Base-by-base conservation (phyloP, 2,329 filamentous ascomycete genomes). In the Colletotrichum sublineola region DNA sequence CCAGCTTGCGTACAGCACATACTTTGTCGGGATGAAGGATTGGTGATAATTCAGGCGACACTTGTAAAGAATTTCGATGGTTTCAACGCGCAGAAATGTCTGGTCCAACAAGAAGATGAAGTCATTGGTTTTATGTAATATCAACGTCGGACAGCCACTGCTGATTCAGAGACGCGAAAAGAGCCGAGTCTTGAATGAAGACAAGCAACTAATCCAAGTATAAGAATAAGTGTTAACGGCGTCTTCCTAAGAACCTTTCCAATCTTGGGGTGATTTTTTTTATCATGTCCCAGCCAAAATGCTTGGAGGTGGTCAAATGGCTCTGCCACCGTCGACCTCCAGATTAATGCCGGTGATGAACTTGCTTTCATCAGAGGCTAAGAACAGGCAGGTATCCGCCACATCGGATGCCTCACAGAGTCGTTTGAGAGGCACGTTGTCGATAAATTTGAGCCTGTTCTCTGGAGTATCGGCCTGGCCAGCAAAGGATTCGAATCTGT, bases 301-400 rank as follows among this genome's bases (percentile, higher is more conserved):
- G 6, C 7, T 6, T 5, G 9, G 12, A 12, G 1, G 38, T 9
- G 29, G 20, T 68, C 52, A 71, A 20, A 71, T 53, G 1, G 69
- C 69, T 46, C 69, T 63, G 4, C 69, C 69, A 11, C 69, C 69
- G 56, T 72, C 69, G 3, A 74, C 88, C 65, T 93, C 88, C 73
- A 94, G 83, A 74, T 92, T 91, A n/a, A 91, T 86, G 0, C 92
- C 93, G 0, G 92, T 94, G 74, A 95, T 88, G 76, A 94, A 94
- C 3, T 84, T 86, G 0, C 90, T 91, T 77, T 94, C 93, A 38
- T 94, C 90, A 71, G 91, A 93, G 2, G 91, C 91, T 57, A 95
- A 80, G 78, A 92, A 95, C 24, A 91, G 85, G 73, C 89, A 91
- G 36, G 91, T 91, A 77, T 93, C 93, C 2, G 91, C 92, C 46